phyloP scores from a whole-genome alignment of 352 stramenopile species.

The Phytophthora cactorum region DNA sequence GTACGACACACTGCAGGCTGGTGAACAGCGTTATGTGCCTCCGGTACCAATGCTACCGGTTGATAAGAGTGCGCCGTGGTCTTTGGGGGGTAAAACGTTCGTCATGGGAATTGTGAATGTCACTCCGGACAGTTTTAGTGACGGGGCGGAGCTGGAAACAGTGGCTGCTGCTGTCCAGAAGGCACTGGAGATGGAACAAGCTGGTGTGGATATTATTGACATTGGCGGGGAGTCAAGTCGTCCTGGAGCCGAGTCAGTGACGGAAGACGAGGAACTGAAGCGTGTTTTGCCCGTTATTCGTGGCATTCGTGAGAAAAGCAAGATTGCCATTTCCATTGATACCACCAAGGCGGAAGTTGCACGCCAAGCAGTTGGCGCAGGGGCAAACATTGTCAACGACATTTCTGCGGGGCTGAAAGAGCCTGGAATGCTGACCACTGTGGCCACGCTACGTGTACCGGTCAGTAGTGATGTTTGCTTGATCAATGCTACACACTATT shows the following conservation, averaged over 20 bases:
- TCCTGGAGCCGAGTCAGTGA: slow-evolving; percentile 93
- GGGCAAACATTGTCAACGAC: slow-evolving; percentile 98
- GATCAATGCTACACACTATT: not conserved
- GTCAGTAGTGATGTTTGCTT: slow-evolving; percentile 32
- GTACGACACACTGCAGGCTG: slow-evolving; percentile 46
- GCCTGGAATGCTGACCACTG: slow-evolving; percentile 89
- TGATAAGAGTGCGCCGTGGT: slow-evolving; percentile 48
- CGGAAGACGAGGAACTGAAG: slow-evolving; percentile 90
- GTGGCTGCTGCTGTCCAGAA: slow-evolving; percentile 74
- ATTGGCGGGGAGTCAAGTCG: slow-evolving; percentile 98
- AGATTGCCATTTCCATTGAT: slow-evolving; percentile 96
- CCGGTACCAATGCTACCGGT: slow-evolving; percentile 65
- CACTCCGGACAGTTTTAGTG: slow-evolving; percentile 99
- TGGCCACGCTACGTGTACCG: slow-evolving; percentile 87
- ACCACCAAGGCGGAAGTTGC: slow-evolving; percentile 95
- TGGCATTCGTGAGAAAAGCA: slow-evolving; percentile 76
- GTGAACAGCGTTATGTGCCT: slow-evolving; percentile 36
- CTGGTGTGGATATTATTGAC: slow-evolving; percentile 96
- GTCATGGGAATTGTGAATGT: slow-evolving; percentile 99
- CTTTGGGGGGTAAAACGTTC: slow-evolving; percentile 69
- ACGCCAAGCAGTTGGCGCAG: slow-evolving; percentile 87
- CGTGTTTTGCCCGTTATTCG: slow-evolving; percentile 95
- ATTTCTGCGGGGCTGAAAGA: slow-evolving; percentile 95
- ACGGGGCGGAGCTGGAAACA: slow-evolving; percentile 50
- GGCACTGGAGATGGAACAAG: slow-evolving; percentile 87